phyloP scores from a whole-genome alignment of 495 filamentous ascomycete genomes.

The Penicillium diatomitis region DNA sequence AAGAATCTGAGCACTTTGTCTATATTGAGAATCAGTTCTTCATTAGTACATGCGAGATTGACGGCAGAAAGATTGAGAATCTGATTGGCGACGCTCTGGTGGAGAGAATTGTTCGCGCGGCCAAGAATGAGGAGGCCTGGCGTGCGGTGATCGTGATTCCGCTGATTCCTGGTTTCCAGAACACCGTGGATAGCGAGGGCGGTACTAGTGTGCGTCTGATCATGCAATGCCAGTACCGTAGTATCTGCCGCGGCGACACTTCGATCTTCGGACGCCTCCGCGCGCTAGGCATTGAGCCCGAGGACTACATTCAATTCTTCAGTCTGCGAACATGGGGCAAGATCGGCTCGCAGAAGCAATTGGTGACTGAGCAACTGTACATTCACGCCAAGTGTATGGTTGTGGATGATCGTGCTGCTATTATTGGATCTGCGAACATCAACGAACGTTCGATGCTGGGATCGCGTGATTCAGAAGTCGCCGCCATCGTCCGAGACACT shows the following conservation, averaged over 20 bases:
- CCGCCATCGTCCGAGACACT: constrained; percentile 84
- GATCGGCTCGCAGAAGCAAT: constrained; percentile 68
- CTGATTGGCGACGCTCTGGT: constrained; percentile 92
- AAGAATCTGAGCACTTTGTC: constrained; percentile 91
- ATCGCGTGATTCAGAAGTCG: constrained; percentile 82
- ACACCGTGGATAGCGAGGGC: constrained; percentile 86
- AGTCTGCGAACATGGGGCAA: constrained; percentile 88
- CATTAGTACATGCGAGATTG: constrained; percentile 83
- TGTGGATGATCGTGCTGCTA: constrained; percentile 84
- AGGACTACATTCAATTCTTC: constrained; percentile 95
- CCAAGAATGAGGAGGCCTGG: constrained; percentile 82
- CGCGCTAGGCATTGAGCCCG: constrained; percentile 79
- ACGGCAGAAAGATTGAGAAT: constrained; percentile 82
- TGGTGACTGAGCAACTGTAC: constrained; percentile 95
- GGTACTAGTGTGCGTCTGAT: constrained; percentile 91
- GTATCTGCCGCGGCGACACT: constrained; percentile 87
- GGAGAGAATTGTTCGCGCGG: constrained; percentile 77
- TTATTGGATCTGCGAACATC: constrained; percentile 98
- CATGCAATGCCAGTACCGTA: constrained; percentile 96
- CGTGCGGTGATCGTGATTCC: constrained; percentile 90
- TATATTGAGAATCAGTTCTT: constrained; percentile 99
- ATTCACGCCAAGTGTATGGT: constrained; percentile 98
- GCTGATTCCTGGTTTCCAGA: constrained; percentile 96
- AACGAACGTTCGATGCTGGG: constrained; percentile 97
- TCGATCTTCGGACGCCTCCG: constrained; percentile 86